phyloP scores from a whole-genome alignment of 2,329 filamentous ascomycete genomes.

The Fusarium sp. region DNA sequence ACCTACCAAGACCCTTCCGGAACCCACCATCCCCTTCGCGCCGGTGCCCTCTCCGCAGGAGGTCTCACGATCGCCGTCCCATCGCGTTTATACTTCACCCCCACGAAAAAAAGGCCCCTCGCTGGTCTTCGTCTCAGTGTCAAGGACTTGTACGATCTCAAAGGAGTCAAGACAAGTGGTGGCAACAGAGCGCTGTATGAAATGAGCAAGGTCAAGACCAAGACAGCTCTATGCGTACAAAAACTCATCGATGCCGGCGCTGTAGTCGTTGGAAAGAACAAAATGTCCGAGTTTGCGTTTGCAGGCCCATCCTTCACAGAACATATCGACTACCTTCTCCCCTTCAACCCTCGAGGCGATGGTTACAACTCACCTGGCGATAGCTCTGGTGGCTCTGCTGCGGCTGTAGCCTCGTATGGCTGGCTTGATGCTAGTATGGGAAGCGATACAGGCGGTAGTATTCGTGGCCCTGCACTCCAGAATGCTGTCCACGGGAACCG shows the following conservation, averaged over 20 bases:
- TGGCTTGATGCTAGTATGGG: constrained; percentile 53
- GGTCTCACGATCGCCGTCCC: constrained; percentile 18
- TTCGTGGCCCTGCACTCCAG: constrained; percentile 56
- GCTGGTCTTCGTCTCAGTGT: constrained; percentile 10
- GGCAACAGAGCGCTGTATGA: constrained; percentile 14
- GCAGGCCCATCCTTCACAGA: constrained; percentile 1
- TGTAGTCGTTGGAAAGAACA: constrained; percentile 22
- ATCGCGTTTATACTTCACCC: neutral
- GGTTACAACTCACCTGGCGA: constrained; percentile 58
- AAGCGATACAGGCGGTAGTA: constrained; percentile 44
- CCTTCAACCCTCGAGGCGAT: constrained; percentile 59
- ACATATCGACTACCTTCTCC: constrained; percentile 51
- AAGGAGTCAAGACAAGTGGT: constrained; percentile 21
- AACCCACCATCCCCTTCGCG: constrained; percentile 19
- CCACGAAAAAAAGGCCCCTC: neutral
- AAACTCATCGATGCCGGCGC: constrained; percentile 24
- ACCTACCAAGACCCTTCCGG: constrained; percentile 19
- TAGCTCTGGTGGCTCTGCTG: constrained; percentile 56
- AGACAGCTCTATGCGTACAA: constrained; percentile 4
- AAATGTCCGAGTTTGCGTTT: constrained; percentile 27
- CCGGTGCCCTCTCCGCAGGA: constrained; percentile 1
- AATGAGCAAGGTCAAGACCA: neutral
- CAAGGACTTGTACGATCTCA: constrained; percentile 23
- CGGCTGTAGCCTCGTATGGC: constrained; percentile 53
- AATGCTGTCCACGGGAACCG: constrained; percentile 59